Evolutionary conservation across 2,329 filamentous ascomycete genomes (phyloP), one percentile per base, ranked within the genome.

Genomic region (Colletotrichum spaethianum): DNA sequence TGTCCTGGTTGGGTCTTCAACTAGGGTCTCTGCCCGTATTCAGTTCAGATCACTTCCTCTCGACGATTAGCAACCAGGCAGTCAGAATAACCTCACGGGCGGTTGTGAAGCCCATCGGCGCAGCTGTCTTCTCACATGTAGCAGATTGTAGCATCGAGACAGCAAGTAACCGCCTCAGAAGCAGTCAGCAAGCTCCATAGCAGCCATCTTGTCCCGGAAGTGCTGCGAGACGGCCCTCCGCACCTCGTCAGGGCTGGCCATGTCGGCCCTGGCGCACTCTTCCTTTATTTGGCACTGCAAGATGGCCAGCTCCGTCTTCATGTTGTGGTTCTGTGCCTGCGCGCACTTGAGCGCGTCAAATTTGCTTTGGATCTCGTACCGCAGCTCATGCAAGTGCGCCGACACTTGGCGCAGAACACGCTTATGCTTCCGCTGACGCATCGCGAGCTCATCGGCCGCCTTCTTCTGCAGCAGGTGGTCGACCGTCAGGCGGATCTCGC

Each of bases 331-430:
- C 23, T 71, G 53, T 3, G 36, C 38, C 14, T 53, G 52, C 36
- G 73, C 50, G 9, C 60, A 38, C 33, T 46, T 60, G 59, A 78
- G 55, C 28, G 75, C 70, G 18, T 73, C 74, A 57, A 74, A 70
- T 52, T 69, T 71, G 64, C 57, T 64, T 20, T 72, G 60, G 1
- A 75, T 66, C 72, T 75, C 75, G 33, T 63, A 68, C 4, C 68
- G 63, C 23, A 76, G 60, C 57, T 75, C 75, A 28, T 74, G 75
- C 42, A 81, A 74, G 66, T 79, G 75, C 64, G 69, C 74, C 31
- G 77, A 78, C 2, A 80, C 73, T 26, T 77, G 76, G 16, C 76
- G 71, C 31, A 79, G 77, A 26, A 80, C 76, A 14, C 75, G 73
- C 20, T 70, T 73, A 20, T 75, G 64, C 4, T 73, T 74, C 5